Conservation (phyloP, 176 grass and related monocot genomes). For the Oryza nivara region DNA sequence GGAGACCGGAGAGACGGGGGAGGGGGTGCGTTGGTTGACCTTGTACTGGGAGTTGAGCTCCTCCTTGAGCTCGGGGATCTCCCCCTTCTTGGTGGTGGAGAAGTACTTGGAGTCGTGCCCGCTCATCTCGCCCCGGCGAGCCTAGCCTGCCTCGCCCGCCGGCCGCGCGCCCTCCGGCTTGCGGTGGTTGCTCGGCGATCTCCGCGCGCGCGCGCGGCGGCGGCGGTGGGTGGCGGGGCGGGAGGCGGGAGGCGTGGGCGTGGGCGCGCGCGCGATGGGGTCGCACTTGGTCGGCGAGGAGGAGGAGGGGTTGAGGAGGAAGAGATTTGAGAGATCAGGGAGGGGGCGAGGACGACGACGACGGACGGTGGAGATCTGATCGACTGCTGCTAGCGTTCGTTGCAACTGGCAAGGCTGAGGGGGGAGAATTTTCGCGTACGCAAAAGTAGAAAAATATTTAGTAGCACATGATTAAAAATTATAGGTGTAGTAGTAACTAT, state of each 20-base stretch:
- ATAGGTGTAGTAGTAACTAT: no score
- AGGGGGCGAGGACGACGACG: neutral
- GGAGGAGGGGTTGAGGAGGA: neutral
- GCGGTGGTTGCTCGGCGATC: slow-evolving; percentile 33
- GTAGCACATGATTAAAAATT: no score
- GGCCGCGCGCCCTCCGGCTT: slow-evolving; percentile 5
- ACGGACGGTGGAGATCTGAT: neutral
- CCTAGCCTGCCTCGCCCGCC: slow-evolving; percentile 21
- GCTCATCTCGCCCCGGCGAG: slow-evolving; percentile 70
- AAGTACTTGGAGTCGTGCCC: slow-evolving; percentile 99
- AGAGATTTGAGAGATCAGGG: slow-evolving; percentile 36
- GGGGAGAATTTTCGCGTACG: no score
- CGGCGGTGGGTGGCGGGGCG: slow-evolving; percentile 8
- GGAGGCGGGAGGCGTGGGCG: no score
- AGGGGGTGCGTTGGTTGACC: slow-evolving; percentile 34
- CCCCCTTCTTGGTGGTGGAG: slow-evolving; percentile 99
- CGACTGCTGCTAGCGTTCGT: neutral
- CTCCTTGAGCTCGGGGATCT: slow-evolving; percentile 99
- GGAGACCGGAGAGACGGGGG: slow-evolving; percentile 4
- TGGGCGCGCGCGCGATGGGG: neutral
- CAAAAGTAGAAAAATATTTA: no score
- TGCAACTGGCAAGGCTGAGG: no score
- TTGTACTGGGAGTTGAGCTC: slow-evolving; percentile 99
- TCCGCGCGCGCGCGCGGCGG: slow-evolving; percentile 26
- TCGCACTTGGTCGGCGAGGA: slow-evolving; percentile 13